Base-by-base conservation (phyloP, 2,329 filamentous ascomycete species). In the Talaromyces albobiverticillius region DNA sequence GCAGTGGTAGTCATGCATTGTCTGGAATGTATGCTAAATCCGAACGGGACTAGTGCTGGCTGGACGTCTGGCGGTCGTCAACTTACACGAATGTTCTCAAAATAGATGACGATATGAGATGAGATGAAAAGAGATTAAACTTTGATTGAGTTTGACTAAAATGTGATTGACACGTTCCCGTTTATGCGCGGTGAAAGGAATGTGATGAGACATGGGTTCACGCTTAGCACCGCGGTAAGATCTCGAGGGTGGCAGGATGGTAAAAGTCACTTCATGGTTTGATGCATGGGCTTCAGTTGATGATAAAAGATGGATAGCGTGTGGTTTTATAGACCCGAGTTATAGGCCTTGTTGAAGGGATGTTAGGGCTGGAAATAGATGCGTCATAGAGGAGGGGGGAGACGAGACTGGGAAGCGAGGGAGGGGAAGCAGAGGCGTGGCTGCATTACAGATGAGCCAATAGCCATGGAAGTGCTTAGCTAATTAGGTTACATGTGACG, bases 141-240 rank as follows among this genome's bases (percentile, higher is more conserved):
- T n/a, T n/a, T n/a, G n/a, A n/a, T n/a, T n/a, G n/a, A n/a, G n/a
- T n/a, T n/a, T n/a, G n/a, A n/a, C n/a, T n/a, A n/a, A n/a, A n/a
- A n/a, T n/a, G n/a, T 38, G 34, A 9, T n/a, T 20, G 34, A 10
- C n/a, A 38, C 4, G 16, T 38, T 38, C n/a, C 16, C 18, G n/a
- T 22, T 34, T 16, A 31, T 41, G 47, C 40, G 31, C 22, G 11
- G 49, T 52, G 49, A 52, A 3, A 40, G 26, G 29, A 52, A 46
- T 52, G 49, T 52, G 49, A 45, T 38, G 29, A 51, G 42, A 46
- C 49, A 23, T 45, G 41, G 14, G 41, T 14, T 18, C 26, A 36
- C 18, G 40, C 40, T 13, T 43, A 25, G 4, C 22, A n/a, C 23
- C 11, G 13, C 22, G 23, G 20, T 42, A 23, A 9, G 42, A 45